Base-by-base conservation (phyloP, 2,329 filamentous ascomycete species). In the Ceratocystis alfenasii region DNA sequence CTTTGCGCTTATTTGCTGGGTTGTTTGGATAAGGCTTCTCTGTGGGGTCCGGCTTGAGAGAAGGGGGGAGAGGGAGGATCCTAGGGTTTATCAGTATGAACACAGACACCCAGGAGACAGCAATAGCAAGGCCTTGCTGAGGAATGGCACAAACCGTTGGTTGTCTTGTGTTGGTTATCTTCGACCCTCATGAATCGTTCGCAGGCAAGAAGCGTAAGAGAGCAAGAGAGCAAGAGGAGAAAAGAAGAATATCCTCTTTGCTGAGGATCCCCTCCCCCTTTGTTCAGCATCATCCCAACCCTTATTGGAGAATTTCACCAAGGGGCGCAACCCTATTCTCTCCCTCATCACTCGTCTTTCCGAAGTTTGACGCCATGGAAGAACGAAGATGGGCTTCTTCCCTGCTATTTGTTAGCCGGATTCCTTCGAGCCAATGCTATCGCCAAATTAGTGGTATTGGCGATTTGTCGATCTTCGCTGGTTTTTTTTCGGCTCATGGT, bases 1-100 rank as follows among this genome's bases (percentile, higher is more conserved):
- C 41, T 45, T 33, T 62, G 59, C 22, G 50, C 50, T 55, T 55
- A 55, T 55, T 55, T 55, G 20, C 50, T 15, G 22, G 50, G 50
- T 28, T 55, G 22, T 25, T 55, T 55, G 50, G 22, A 25, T 28
- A 25, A 20, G 36, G 20, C 20, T 55, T 25, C 20, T 55, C 50
- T 25, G 50, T 55, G 50, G 50, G 22, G 20, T 55, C 22, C 25
- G 50, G 50, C 50, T 55, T 30, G n/a, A 55, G n/a, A 53, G 20
- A 25, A 22, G 50, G 22, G 22, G 10, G 50, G 50, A 55, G 12
- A 5, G 25, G 50, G 50, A 15, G 20, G 50, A n/a, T 20, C 45
- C 20, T n/a, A 48, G 45, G 45, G 45, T 48, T 48, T 20, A 20
- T 48, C 17, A 48, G 45, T 48, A 48, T 48, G 45, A 20, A 48